A percentile compares a stretch with the other conserved stretches of the same genome.
phyloP scores from a whole-genome alignment of 768 basidiomycete genomes.

The Filobasidium floriforme region DNA sequence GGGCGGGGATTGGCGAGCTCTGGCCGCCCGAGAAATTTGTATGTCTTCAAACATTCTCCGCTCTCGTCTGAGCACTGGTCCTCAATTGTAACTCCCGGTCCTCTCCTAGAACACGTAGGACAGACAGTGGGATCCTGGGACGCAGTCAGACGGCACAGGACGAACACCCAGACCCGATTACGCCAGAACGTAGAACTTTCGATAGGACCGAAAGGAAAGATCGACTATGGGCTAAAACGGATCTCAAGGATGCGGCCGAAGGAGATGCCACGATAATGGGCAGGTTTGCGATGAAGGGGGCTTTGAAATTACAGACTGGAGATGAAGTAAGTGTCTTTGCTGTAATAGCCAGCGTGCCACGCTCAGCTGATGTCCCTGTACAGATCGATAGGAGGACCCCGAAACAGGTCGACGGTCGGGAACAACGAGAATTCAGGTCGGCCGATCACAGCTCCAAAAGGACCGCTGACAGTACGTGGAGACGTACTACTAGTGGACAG shows the following conservation, averaged over 20 bases:
- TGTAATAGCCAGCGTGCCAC: neutral
- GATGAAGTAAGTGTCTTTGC: neutral
- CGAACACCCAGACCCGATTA: neutral
- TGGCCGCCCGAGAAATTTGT: constrained; percentile 5
- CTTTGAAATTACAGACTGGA: neutral
- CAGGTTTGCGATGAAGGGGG: neutral
- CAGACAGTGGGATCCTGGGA: neutral
- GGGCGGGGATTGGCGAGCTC: constrained; percentile 4
- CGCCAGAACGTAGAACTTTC: neutral
- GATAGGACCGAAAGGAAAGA: constrained; percentile 2
- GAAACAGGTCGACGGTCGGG: neutral
- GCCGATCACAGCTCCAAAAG: neutral
- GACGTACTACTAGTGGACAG: constrained; percentile 1
- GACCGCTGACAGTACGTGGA: neutral
- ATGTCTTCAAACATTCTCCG: neutral
- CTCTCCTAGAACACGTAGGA: neutral
- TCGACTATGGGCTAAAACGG: neutral
- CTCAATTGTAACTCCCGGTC: neutral
- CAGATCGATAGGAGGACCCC: neutral
- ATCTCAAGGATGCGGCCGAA: neutral
- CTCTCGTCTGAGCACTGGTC: neutral
- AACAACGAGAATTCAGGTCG: neutral
- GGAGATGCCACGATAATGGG: neutral
- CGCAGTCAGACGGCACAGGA: neutral
- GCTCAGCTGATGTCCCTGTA: neutral